phyloP scores from a whole-genome alignment of 2,329 filamentous ascomycete species.

The Nannizziopsis barbatae region DNA sequence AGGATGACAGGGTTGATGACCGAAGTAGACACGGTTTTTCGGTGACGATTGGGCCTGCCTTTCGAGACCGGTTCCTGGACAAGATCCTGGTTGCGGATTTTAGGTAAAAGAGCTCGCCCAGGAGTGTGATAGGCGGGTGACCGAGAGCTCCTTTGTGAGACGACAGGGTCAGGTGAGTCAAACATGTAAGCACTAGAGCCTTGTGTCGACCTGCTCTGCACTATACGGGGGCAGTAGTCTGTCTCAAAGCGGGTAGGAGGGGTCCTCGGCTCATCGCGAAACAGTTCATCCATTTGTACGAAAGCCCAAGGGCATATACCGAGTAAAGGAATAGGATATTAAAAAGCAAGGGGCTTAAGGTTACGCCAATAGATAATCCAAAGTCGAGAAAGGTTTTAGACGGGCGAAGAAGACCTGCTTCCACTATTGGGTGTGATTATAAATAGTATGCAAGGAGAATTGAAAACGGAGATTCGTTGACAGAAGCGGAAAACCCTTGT shows the following conservation, averaged over 20 bases:
- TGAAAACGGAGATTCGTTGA: conserved; percentile 8
- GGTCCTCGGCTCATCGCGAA: conserved; percentile 36
- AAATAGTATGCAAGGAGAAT: conserved; percentile 1
- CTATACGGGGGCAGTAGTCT: conserved; percentile 24
- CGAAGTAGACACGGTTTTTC: conserved; percentile 44
- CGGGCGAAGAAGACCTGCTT: conserved; percentile 2
- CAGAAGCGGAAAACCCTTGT: neutral
- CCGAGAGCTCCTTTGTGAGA: conserved; percentile 56
- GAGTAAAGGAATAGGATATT: neutral
- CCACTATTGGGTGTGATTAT: neutral
- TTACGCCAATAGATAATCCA: conserved; percentile 16
- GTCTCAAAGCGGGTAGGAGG: conserved; percentile 28
- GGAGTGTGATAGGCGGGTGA: conserved; percentile 69
- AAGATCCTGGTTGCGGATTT: conserved; percentile 77
- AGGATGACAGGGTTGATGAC: conserved; percentile 39
- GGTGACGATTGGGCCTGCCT: conserved; percentile 45
- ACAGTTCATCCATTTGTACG: conserved; percentile 24
- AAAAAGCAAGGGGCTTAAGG: neutral
- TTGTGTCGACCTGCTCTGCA: conserved; percentile 53
- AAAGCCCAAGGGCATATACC: neutral
- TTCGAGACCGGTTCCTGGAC: conserved; percentile 50
- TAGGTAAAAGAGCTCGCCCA: conserved; percentile 63
- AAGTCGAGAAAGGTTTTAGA: neutral
- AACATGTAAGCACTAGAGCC: conserved; percentile 52
- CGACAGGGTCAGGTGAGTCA: conserved; percentile 56